Conservation (phyloP, 2,329 filamentous ascomycete genomes). For the Dryadomyces quercivorus region DNA sequence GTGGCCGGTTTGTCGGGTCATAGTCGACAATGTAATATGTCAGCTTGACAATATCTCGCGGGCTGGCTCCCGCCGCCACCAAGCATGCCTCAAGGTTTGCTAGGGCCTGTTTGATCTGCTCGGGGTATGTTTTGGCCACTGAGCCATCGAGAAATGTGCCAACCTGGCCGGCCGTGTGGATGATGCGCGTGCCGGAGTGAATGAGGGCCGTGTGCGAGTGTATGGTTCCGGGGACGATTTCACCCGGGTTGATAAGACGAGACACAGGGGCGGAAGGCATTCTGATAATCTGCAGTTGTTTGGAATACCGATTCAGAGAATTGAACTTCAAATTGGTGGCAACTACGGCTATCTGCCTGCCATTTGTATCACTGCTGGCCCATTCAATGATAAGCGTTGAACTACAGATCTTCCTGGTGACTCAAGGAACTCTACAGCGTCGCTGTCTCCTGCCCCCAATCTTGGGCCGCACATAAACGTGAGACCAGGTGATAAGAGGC, state of each 20-base stretch:
- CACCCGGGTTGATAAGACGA: not conserved
- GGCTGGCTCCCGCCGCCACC: slow-evolving; percentile 3
- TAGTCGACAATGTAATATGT: slow-evolving; percentile 11
- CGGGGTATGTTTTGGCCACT: not conserved
- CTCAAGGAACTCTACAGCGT: too few relatives aligned
- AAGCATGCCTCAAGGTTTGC: slow-evolving; percentile 1
- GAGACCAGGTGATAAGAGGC: too few relatives aligned
- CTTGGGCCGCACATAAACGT: too few relatives aligned
- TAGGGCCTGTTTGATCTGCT: slow-evolving; percentile 4
- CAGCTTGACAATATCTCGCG: slow-evolving; percentile 7
- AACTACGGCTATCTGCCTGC: too few relatives aligned
- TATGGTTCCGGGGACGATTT: not conserved
- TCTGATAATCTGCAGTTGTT: not conserved
- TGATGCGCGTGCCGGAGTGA: not conserved
- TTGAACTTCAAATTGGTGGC: too few relatives aligned
- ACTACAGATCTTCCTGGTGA: too few relatives aligned
- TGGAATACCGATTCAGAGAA: too few relatives aligned
- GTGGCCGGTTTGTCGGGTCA: slow-evolving; percentile 3
- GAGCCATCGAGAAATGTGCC: slow-evolving; percentile 4
- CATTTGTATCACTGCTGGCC: too few relatives aligned
- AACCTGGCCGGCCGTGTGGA: slow-evolving; percentile 16
- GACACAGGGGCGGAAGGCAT: not conserved
- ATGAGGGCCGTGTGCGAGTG: not conserved
- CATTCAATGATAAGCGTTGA: too few relatives aligned
- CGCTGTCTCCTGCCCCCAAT: too few relatives aligned